phyloP scores from a whole-genome alignment of 2,329 filamentous ascomycete species.

The Paecilomyces niveus region DNA sequence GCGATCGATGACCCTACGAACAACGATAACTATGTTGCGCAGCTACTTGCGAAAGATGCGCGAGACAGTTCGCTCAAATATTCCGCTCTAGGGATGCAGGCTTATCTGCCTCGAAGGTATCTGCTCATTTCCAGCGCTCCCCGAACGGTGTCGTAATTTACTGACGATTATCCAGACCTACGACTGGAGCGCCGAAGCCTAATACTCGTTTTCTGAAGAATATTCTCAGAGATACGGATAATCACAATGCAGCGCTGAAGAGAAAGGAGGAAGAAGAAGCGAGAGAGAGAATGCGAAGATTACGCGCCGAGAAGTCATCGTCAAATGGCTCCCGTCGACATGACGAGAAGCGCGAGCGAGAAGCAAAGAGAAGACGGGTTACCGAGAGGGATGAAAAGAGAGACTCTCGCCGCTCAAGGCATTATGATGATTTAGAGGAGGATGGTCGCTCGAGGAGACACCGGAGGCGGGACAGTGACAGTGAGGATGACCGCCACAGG shows the following conservation, averaged over 20 bases:
- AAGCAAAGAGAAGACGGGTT: conserved; percentile 14
- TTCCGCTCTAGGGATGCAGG: conserved; percentile 65
- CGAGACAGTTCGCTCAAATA: conserved; percentile 66
- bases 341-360: conserved; percentile 12
- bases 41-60: conserved; percentile 73
- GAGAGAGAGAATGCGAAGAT: conserved; percentile 57
- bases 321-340: conserved; percentile 31
- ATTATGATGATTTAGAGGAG: conserved; percentile 8
- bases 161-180: conserved; percentile 42
- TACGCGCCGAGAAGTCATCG: conserved; percentile 38
- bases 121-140: conserved; percentile 12
- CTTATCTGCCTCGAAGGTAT: conserved; percentile 52
- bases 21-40: conserved; percentile 59
- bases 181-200: conserved; percentile 68
- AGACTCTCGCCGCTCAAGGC: conserved; percentile 20
- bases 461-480: conserved; percentile 13
- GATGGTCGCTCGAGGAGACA: conserved; percentile 17
- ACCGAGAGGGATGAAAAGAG: conserved; percentile 15
- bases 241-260: conserved; percentile 78
- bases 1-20: conserved; percentile 39
- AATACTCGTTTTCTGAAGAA: conserved; percentile 86
- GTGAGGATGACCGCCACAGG: conserved; percentile 11
- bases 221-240: conserved; percentile 81
- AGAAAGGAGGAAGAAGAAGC: conserved; percentile 80
- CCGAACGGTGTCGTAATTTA: neutral